Evolutionary conservation across 2,329 filamentous ascomycete species (phyloP).

Genomic region (Ophioceras dolichostomum): DNA sequence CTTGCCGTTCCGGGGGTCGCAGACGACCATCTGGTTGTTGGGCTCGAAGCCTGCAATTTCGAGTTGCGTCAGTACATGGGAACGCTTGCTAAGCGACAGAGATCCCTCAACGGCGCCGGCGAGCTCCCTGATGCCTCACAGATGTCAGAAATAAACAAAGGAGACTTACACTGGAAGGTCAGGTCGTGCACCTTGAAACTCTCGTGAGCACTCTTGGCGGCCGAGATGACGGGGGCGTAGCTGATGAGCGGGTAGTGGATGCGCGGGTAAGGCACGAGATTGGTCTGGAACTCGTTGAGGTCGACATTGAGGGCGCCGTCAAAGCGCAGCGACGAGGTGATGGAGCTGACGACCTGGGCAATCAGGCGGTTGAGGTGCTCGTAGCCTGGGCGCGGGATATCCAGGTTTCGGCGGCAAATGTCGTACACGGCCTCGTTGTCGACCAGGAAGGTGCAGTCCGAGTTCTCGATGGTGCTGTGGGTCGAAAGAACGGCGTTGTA

Average conservation of each 20-base stretch:
- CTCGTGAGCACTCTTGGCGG: conserved; percentile 93
- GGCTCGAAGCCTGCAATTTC: conserved; percentile 63
- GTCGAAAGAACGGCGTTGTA: conserved; percentile 99
- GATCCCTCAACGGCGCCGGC: too few relatives aligned
- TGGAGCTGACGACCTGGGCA: conserved; percentile 96
- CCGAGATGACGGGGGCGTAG: conserved; percentile 88
- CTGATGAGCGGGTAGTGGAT: conserved; percentile 99
- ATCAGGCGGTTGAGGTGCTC: conserved; percentile 99
- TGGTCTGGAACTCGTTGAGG: conserved; percentile 99
- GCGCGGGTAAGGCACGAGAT: conserved; percentile 95
- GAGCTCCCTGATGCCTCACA: too few relatives aligned
- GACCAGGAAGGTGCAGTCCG: conserved; percentile 99
- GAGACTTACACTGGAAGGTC: conserved; percentile 70
- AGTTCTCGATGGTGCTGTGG: conserved; percentile 98
- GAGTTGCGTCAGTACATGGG: too few relatives aligned
- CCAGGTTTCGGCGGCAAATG: conserved; percentile 95
- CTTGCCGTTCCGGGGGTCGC: conserved; percentile 95
- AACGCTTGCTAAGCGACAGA: too few relatives aligned
- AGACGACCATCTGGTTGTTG: conserved; percentile 99
- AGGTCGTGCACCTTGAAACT: conserved; percentile 97
- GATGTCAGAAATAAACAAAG: too few relatives aligned
- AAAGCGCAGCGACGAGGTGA: conserved; percentile 96
- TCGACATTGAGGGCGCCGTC: conserved; percentile 98
- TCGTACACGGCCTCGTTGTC: conserved; percentile 99
- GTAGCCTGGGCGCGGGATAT: conserved; percentile 93